phyloP scores from a whole-genome alignment of 2,329 filamentous ascomycete species.

The Fusarium nelsonii region DNA sequence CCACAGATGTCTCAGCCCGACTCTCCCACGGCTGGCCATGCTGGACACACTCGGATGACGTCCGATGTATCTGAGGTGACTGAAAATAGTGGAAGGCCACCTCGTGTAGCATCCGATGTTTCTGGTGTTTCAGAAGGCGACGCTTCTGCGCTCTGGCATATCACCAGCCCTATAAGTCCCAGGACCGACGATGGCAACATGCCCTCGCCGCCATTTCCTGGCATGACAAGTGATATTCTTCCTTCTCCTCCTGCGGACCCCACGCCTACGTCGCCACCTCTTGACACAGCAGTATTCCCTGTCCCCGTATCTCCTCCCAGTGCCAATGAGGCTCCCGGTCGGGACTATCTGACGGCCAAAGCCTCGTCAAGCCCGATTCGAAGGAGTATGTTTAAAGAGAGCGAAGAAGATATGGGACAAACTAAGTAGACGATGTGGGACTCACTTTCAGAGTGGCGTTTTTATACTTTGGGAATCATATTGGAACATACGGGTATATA shows the following conservation, averaged over 20 bases:
- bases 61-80: slow-evolving; percentile 42
- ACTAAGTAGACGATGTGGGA: slow-evolving; percentile 17
- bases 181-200: slow-evolving; percentile 26
- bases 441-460: slow-evolving; percentile 36
- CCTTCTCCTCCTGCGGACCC: slow-evolving; percentile 31
- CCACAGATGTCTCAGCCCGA: slow-evolving; percentile 18
- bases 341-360: slow-evolving; percentile 49
- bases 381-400: slow-evolving; percentile 58
- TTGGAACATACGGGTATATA: slow-evolving; percentile 5
- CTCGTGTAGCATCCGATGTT: slow-evolving; percentile 43
- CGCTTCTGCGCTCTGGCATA: slow-evolving; percentile 35
- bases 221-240: slow-evolving; percentile 17
- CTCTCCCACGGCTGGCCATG: slow-evolving; percentile 28
- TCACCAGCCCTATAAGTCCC: slow-evolving; percentile 38
- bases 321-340: slow-evolving; percentile 41
- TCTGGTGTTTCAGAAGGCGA: slow-evolving; percentile 44
- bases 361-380: slow-evolving; percentile 48
- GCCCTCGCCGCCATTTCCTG: slow-evolving; percentile 15
- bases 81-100: slow-evolving; percentile 13
- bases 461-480: neutral
- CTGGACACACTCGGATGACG: slow-evolving; percentile 29
- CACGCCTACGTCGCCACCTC: slow-evolving; percentile 21
- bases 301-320: slow-evolving; percentile 48
- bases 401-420: slow-evolving; percentile 56
- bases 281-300: slow-evolving; percentile 12